These are phyloP conservation scores for Alloteropsis semialata DNA, from an alignment of 176 grass and related monocot genomes.

Conservation along the genomic window DNA sequence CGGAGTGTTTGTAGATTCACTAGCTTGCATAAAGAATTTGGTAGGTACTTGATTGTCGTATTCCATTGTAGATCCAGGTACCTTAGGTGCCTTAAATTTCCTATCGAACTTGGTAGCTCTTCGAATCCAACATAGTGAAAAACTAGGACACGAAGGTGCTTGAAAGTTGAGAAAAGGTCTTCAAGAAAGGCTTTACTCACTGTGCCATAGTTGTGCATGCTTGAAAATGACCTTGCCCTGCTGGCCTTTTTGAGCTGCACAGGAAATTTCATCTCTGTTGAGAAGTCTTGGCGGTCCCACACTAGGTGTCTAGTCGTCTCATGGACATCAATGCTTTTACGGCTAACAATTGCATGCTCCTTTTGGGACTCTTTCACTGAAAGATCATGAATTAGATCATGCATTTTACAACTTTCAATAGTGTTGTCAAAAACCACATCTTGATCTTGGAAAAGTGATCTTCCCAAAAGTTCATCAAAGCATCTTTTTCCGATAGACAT, in stretches of 20 bases:
- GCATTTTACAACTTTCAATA: neutral
- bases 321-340: no score
- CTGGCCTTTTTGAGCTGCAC: neutral
- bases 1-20: no score
- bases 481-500: no score
- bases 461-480: no score
- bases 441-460: no score
- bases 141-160: neutral
- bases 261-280: neutral
- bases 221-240: slow-evolving; percentile 15
- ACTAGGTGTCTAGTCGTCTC: no score
- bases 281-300: no score
- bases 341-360: no score
- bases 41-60: no score
- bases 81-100: no score
- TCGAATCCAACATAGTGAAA: neutral
- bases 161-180: neutral
- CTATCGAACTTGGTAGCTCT: neutral
- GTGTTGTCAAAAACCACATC: neutral
- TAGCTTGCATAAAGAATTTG: no score
- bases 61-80: no score
- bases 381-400: neutral
- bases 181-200: slow-evolving; percentile 16
- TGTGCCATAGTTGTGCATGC: neutral
- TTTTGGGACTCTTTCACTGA: neutral